Percentiles rank a stretch among this genome's conserved stretches.
Evolutionary conservation across 1,139 yeast species (phyloP).

Genomic region (Wickerhamomyces sp.): DNA sequence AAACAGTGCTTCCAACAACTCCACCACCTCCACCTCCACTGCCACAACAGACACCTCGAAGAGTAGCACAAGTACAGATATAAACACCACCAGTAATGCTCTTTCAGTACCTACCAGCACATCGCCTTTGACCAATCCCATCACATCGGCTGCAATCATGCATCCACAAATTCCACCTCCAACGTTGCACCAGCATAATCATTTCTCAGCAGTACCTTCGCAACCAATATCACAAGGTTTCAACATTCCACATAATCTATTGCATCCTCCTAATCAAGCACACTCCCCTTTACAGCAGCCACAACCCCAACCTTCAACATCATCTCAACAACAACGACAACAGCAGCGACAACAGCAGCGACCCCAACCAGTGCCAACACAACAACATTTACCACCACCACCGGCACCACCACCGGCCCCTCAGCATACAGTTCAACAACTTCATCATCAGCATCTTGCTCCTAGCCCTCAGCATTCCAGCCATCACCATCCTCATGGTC

Average conservation of each 20-base stretch:
- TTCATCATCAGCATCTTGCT: too few relatives aligned
- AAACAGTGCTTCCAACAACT: too few relatives aligned
- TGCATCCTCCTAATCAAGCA: conserved; percentile 2
- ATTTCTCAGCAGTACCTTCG: too few relatives aligned
- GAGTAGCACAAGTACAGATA: too few relatives aligned
- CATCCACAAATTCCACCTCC: conserved; percentile 1
- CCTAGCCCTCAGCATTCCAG: too few relatives aligned
- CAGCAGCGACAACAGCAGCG: conserved; percentile 4
- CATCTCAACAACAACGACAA: conserved; percentile 2
- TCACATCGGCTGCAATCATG: conserved; percentile 1
- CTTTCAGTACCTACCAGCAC: too few relatives aligned
- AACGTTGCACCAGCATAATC: background rate
- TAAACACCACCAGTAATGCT: too few relatives aligned
- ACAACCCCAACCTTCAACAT: conserved; percentile 4
- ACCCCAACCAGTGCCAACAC: conserved; percentile 2
- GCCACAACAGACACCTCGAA: too few relatives aligned
- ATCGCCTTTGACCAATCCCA: conserved; percentile 2
- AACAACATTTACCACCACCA: background rate
- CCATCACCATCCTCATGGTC: too few relatives aligned
- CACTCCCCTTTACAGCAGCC: conserved; percentile 6
- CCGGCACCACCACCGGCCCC: conserved; percentile 1
- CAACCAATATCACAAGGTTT: background rate
- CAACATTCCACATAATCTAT: background rate
- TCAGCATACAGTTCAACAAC: background rate
- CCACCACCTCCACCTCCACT: too few relatives aligned